Evolutionary conservation across 805 yeast species (phyloP).

Genomic region (Barnettozyma pratensis): DNA sequence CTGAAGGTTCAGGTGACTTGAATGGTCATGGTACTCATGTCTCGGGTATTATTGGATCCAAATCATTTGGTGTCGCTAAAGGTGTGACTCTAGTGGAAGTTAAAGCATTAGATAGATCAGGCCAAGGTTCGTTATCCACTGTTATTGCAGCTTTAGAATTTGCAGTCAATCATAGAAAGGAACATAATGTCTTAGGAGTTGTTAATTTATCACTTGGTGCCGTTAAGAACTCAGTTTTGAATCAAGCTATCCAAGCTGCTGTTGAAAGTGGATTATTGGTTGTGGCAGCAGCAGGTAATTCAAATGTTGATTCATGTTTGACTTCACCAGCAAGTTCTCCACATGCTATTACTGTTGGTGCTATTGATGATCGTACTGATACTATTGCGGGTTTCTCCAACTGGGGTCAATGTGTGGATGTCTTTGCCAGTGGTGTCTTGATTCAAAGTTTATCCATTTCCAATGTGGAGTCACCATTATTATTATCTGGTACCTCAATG

Average conservation of each 20-base stretch:
- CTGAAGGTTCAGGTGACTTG: slow-evolving; percentile 52
- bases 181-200: slow-evolving; percentile 42
- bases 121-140: slow-evolving; percentile 66
- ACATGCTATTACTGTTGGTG: slow-evolving; percentile 77
- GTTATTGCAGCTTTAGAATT: slow-evolving; percentile 64
- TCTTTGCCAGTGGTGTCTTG: slow-evolving; percentile 76
- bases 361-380: slow-evolving; percentile 73
- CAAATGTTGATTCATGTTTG: slow-evolving; percentile 69
- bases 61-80: slow-evolving; percentile 80
- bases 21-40: slow-evolving; percentile 95
- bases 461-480: slow-evolving; percentile 15
- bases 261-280: slow-evolving; percentile 63
- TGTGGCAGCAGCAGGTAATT: slow-evolving; percentile 86
- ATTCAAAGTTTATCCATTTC: slow-evolving; percentile 50
- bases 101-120: slow-evolving; percentile 63
- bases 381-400: slow-evolving; percentile 75
- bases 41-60: slow-evolving; percentile 83
- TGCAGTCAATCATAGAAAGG: slow-evolving; percentile 53
- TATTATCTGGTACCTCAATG: slow-evolving; percentile 76
- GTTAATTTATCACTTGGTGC: slow-evolving; percentile 84
- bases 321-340: slow-evolving; percentile 84
- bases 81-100: slow-evolving; percentile 60
- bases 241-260: slow-evolving; percentile 75
- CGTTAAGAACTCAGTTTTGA: slow-evolving; percentile 55
- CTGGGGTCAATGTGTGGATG: slow-evolving; percentile 89